These are phyloP conservation scores for Aureobasidium sp. DNA, from an alignment of 2,329 filamentous ascomycete species.

Conservation along the genomic window DNA sequence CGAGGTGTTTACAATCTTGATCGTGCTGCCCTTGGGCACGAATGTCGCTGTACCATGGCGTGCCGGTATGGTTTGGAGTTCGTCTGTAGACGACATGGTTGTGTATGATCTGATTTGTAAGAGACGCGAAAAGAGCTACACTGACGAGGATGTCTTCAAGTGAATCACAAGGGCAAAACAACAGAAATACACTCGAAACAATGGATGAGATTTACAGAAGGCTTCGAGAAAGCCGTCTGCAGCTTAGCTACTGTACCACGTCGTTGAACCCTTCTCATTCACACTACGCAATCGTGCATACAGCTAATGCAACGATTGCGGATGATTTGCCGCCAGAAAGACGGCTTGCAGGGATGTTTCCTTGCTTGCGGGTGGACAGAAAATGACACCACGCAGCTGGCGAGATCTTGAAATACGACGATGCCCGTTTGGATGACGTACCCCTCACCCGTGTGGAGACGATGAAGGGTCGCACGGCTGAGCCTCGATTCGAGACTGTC, in stretches of 20 bases:
- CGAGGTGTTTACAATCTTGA: slow-evolving; percentile 46
- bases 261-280: neutral
- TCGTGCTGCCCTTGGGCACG: slow-evolving; percentile 41
- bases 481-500: neutral
- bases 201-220: neutral
- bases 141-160: neutral
- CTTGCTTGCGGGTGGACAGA: neutral
- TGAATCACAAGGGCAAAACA: neutral
- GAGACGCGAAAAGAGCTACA: neutral
- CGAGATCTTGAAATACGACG: neutral
- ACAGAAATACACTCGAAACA: neutral
- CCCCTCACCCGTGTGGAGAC: slow-evolving; percentile 4
- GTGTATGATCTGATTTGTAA: neutral
- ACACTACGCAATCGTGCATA: slow-evolving; percentile 11
- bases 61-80: slow-evolving; percentile 40
- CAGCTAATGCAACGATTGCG: slow-evolving; percentile 3
- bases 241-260: neutral
- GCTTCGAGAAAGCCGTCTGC: slow-evolving; percentile 4
- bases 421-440: neutral
- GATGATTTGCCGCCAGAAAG: slow-evolving; percentile 6
- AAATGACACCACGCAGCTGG: neutral
- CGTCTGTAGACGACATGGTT: neutral
- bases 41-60: slow-evolving; percentile 46
- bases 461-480: neutral
- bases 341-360: slow-evolving; percentile 11